Evolutionary conservation across 2,329 filamentous ascomycete genomes (phyloP), one percentile per base, ranked within the genome.

Genomic region (Phoma sp.): DNA sequence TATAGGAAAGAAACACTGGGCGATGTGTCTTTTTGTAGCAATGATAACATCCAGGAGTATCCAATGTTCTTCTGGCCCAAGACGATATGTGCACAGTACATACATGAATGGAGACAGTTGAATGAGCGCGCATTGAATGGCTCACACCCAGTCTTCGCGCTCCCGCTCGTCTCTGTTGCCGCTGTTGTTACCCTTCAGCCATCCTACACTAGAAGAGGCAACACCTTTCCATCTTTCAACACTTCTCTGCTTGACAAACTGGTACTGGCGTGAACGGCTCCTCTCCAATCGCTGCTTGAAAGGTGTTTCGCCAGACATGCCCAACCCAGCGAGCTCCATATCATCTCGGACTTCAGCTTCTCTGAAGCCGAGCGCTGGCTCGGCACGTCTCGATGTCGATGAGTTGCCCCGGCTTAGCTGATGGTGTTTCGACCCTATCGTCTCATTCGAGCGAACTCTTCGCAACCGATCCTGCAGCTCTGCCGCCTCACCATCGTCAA

Each of bases 321-420:
- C 66, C 6, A 74, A 20, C 0, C 66, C 67, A 17, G 61, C 66
- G 5, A 73, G 64, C 37, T 74, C 73, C 26, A 73, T 68, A 32
- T 74, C 72, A n/a, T 74, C 72, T 17, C 65, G 56, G 7, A 74
- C 67, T 53, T 74, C 73, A 2, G 71, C 71, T 45, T 75, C 74
- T 30, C 73, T 60, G 53, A 75, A 76, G 1, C 73, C 73, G 7
- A 73, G 56, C 1, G 65, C 61, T 3, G 65, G 69, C n/a, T 56
- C 57, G 15, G 56, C 62, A 28, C 61, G 61, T 36, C 54, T 67
- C 1, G 65, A 67, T 9, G 40, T 60, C 2, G 60, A 57, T 2
- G 70, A 72, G 29, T 56, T 67, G 1, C 58, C 61, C 7, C 60
- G 43, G 26, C 65, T 56, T 15, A 71, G 4, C 3, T 49, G 57